Evolutionary conservation across 345 rosid genomes (phyloP).

Genomic region (Pseudoturritis turrita): DNA sequence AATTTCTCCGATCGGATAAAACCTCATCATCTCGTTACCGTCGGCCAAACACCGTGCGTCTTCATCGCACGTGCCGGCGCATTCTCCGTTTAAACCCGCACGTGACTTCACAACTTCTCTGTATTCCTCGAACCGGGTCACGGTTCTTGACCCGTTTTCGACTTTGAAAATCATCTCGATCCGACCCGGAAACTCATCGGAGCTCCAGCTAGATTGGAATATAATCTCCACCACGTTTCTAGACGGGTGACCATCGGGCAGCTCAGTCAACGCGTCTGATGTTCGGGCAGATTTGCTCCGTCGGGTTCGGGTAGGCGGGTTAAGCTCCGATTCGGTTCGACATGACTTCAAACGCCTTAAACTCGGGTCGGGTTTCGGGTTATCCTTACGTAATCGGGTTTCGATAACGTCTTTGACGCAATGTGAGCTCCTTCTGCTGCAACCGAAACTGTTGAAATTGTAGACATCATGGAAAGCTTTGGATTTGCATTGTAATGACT

Average conservation of each 20-base stretch:
- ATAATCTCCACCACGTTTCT: conserved; percentile 86
- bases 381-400: conserved; percentile 20
- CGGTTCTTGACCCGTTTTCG: conserved; percentile 62
- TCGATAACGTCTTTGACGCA: conserved; percentile 66
- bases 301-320: conserved; percentile 27
- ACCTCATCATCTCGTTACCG: conserved; percentile 95
- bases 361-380: conserved; percentile 20
- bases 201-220: conserved; percentile 81
- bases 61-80: conserved; percentile 46
- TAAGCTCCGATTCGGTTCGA: conserved; percentile 24
- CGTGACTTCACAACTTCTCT: conserved; percentile 62
- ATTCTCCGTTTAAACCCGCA: conserved; percentile 12
- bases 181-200: conserved; percentile 55
- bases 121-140: conserved; percentile 78
- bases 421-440: conserved; percentile 41
- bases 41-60: conserved; percentile 76
- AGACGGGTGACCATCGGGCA: conserved; percentile 76
- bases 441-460: conserved; percentile 46
- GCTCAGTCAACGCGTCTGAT: conserved; percentile 60
- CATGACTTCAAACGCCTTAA: conserved; percentile 17
- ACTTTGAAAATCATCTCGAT: conserved; percentile 82
- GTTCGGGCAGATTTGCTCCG: conserved; percentile 29
- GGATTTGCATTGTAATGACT: conserved; percentile 79
- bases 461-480: conserved; percentile 75
- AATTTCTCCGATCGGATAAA: conserved; percentile 39